These are phyloP conservation scores for Aspergillus funiculosus DNA, from an alignment of 495 filamentous ascomycete species.

Conservation along the genomic window DNA sequence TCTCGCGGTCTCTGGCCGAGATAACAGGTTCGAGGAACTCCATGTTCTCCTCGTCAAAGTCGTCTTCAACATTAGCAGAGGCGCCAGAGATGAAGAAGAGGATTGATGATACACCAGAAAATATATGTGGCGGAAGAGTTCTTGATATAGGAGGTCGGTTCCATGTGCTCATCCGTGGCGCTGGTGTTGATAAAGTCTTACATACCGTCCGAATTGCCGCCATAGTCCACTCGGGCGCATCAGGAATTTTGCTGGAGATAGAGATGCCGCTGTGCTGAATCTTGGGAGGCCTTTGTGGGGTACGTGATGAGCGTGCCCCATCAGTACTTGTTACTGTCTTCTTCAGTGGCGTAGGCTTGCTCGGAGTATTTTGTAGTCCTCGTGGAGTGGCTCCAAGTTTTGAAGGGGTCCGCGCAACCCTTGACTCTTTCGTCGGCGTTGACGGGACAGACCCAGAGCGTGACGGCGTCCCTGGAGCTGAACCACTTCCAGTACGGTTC, in stretches of 20 bases:
- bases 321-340: conserved; percentile 23
- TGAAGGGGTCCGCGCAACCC: conserved; percentile 20
- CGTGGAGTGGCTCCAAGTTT: conserved; percentile 30
- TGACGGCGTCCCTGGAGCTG: conserved; percentile 27
- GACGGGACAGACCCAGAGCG: conserved; percentile 26
- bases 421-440: conserved; percentile 30
- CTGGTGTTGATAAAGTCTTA: conserved; percentile 52
- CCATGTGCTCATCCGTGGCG: conserved; percentile 41
- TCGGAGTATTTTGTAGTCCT: conserved; percentile 39
- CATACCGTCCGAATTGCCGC: conserved; percentile 61
- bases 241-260: conserved; percentile 32
- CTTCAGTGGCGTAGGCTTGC: conserved; percentile 39
- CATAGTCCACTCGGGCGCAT: conserved; percentile 61
- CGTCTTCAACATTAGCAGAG: conserved; percentile 26
- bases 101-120: conserved; percentile 56
- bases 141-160: conserved; percentile 42
- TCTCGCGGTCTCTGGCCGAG: conserved; percentile 23
- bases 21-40: conserved; percentile 38
- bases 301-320: conserved; percentile 22
- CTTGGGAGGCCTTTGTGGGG: conserved; percentile 18
- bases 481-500: conserved; percentile 28
- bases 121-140: conserved; percentile 56
- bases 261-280: conserved; percentile 20
- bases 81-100: conserved; percentile 37
- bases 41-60: conserved; percentile 34